These are phyloP conservation scores for Acorus calamus DNA, from an alignment of 106 monocot genomes.

Conservation along the genomic window DNA sequence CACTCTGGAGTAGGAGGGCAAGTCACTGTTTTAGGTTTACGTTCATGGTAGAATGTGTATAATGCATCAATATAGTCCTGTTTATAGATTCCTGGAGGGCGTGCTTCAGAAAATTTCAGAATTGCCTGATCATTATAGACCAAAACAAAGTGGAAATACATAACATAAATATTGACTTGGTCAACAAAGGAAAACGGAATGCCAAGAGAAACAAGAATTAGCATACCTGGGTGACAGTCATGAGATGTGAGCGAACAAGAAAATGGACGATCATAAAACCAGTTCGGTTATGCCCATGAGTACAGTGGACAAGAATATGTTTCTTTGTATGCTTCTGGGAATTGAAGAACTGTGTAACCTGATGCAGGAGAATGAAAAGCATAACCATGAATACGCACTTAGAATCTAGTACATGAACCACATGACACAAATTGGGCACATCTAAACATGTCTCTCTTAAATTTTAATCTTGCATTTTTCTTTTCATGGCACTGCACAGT, in stretches of 20 bases:
- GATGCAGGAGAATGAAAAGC: conserved; percentile 2
- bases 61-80: conserved; percentile 62
- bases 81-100: conserved; percentile 79
- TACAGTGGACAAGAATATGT: conserved; percentile 70
- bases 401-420: neutral
- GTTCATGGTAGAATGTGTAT: conserved; percentile 63
- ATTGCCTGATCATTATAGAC: conserved; percentile 35
- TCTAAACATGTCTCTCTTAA: no score
- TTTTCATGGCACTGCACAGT: no score
- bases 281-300: conserved; percentile 74
- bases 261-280: conserved; percentile 74
- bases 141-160: neutral
- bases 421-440: neutral
- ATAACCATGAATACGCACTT: neutral
- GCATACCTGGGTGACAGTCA: conserved; percentile 48
- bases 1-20: conserved; percentile 72
- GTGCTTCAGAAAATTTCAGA: conserved; percentile 41
- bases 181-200: neutral
- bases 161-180: neutral
- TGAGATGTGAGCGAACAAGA: conserved; percentile 43
- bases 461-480: no score
- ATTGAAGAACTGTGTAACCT: conserved; percentile 57
- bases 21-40: conserved; percentile 31
- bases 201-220: neutral
- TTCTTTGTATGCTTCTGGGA: conserved; percentile 57